These are phyloP conservation scores for Globisporangium sylvaticum DNA, from an alignment of 352 stramenopile species.

Conservation along the genomic window DNA sequence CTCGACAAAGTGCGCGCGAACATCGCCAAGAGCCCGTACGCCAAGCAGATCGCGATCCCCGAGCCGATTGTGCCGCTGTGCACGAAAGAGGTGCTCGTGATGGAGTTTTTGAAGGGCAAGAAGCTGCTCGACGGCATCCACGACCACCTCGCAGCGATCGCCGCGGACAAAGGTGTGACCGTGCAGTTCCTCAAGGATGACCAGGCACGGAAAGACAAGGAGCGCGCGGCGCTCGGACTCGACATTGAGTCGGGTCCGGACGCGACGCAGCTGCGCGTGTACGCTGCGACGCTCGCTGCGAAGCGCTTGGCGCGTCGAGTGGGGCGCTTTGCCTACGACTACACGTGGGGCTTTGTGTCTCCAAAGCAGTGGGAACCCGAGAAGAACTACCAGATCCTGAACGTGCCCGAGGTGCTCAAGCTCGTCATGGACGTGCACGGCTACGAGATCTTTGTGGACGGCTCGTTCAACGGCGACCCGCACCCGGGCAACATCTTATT, in stretches of 20 bases:
- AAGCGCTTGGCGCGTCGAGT: slow-evolving; percentile 40
- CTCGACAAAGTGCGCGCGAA: slow-evolving; percentile 87
- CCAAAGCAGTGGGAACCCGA: slow-evolving; percentile 42
- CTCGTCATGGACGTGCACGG: slow-evolving; percentile 88
- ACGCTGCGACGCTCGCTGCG: slow-evolving; percentile 37
- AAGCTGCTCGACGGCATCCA: slow-evolving; percentile 87
- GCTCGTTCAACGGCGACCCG: slow-evolving; percentile 91
- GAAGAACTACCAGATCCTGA: slow-evolving; percentile 55
- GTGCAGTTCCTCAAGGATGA: slow-evolving; percentile 81
- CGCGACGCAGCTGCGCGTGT: slow-evolving; percentile 53
- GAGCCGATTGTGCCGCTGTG: slow-evolving; percentile 86
- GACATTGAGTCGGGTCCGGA: slow-evolving; percentile 73
- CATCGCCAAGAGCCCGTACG: slow-evolving; percentile 80
- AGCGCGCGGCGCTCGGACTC: slow-evolving; percentile 50
- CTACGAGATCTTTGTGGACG: slow-evolving; percentile 91
- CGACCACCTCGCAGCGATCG: slow-evolving; percentile 89
- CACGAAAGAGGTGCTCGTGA: slow-evolving; percentile 94
- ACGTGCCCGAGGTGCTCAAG: slow-evolving; percentile 81
- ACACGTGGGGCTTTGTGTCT: slow-evolving; percentile 78
- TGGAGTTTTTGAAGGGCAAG: slow-evolving; percentile 91
- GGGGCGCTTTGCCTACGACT: slow-evolving; percentile 64
- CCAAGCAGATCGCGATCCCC: slow-evolving; percentile 71
- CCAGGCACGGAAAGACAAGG: slow-evolving; percentile 65
- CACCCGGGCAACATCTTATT: slow-evolving; percentile 91
- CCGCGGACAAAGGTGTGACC: slow-evolving; percentile 79